phyloP scores from a whole-genome alignment of 305 asterid genomes.

The Fraxinus baroniana region DNA sequence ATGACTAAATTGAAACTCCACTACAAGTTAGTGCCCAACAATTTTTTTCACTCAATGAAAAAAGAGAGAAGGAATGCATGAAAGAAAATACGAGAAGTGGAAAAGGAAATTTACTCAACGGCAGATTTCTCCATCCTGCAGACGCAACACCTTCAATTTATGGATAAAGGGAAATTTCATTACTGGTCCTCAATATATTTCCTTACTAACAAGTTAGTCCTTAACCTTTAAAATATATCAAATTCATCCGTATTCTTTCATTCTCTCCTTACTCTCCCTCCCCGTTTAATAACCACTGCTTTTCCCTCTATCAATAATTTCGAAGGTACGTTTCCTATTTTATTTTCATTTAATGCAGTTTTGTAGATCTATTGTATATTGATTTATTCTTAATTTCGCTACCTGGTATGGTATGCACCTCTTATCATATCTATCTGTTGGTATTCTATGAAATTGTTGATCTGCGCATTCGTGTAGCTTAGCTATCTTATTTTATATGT shows the following conservation, averaged over 20 bases:
- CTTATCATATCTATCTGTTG: background rate
- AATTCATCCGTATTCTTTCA: background rate
- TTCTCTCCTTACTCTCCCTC: too few relatives aligned
- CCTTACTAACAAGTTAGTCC: background rate
- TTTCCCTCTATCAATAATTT: background rate
- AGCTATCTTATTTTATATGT: background rate
- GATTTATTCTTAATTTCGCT: background rate
- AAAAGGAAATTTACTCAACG: background rate
- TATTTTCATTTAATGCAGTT: background rate
- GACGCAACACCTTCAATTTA: too few relatives aligned
- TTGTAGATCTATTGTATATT: background rate
- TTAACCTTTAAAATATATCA: background rate
- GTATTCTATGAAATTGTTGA: background rate
- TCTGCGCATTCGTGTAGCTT: background rate
- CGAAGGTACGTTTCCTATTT: background rate
- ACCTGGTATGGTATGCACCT: background rate
- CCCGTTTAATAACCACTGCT: background rate
- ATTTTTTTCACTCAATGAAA: background rate
- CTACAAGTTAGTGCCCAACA: background rate
- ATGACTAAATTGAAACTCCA: background rate
- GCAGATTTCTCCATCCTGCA: background rate
- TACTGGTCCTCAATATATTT: background rate
- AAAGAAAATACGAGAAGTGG: background rate
- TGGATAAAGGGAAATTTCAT: too few relatives aligned
- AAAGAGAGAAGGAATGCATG: background rate